phyloP scores from a whole-genome alignment of 768 basidiomycete genomes.

The Panus rudis region DNA sequence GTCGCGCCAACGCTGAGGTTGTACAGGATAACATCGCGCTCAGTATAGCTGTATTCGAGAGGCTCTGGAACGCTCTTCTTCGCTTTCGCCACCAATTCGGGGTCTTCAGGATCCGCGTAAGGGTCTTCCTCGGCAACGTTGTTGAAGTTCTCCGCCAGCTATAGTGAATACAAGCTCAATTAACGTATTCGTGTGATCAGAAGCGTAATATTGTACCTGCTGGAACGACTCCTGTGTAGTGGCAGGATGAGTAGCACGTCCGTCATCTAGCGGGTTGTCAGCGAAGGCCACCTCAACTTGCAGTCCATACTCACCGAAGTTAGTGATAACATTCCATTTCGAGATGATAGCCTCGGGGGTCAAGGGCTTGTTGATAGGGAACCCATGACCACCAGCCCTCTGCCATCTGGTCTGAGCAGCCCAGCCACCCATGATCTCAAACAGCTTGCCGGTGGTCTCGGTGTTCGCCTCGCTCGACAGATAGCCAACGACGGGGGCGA shows the following conservation, averaged over 20 bases:
- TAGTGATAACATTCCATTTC: slow-evolving; percentile 80
- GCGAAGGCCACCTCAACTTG: background rate
- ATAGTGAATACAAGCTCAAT: too few species aligned
- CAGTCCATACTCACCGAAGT: slow-evolving; percentile 56
- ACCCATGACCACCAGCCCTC: slow-evolving; percentile 78
- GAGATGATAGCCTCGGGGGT: slow-evolving; percentile 74
- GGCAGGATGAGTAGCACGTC: slow-evolving; percentile 74
- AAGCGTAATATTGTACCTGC: slow-evolving; percentile 39
- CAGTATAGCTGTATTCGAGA: slow-evolving; percentile 67
- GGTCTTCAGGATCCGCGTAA: slow-evolving; percentile 75
- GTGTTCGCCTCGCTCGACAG: slow-evolving; percentile 77
- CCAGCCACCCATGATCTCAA: slow-evolving; percentile 90
- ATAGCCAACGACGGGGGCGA: slow-evolving; percentile 91
- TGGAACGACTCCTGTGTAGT: slow-evolving; percentile 71
- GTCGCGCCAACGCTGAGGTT: slow-evolving; percentile 94
- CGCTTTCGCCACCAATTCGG: slow-evolving; percentile 72
- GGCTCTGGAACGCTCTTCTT: slow-evolving; percentile 56
- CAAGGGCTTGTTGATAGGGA: slow-evolving; percentile 69
- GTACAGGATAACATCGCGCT: slow-evolving; percentile 90
- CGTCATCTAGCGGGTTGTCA: slow-evolving; percentile 49
- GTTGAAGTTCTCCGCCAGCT: slow-evolving; percentile 56
- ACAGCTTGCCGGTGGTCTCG: slow-evolving; percentile 65
- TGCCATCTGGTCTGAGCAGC: slow-evolving; percentile 92
- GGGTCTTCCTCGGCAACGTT: slow-evolving; percentile 24
- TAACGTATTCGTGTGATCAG: background rate